These are phyloP conservation scores for Termitomyces sp. DNA, from an alignment of 768 basidiomycete species.

Conservation along the genomic window DNA sequence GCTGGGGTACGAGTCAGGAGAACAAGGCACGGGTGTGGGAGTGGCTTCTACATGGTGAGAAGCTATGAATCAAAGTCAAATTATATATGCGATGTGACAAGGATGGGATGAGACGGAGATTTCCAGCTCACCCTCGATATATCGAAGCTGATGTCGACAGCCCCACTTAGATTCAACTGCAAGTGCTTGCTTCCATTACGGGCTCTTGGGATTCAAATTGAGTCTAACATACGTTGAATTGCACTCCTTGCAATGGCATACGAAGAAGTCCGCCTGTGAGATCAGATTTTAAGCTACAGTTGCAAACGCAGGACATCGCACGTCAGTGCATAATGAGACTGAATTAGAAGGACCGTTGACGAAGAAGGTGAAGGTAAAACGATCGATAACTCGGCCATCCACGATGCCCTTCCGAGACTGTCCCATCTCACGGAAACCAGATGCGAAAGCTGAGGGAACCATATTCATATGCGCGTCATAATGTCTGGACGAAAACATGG, in stretches of 20 bases:
- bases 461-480: conserved; percentile 18
- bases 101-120: not conserved
- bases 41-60: too few relatives aligned
- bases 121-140: not conserved
- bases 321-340: not conserved
- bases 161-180: too few relatives aligned
- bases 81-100: not conserved
- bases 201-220: not conserved
- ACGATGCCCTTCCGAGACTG: not conserved
- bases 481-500: conserved; percentile 14
- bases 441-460: conserved; percentile 1
- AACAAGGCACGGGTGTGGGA: not conserved
- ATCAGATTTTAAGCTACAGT: not conserved
- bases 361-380: not conserved
- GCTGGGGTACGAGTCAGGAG: not conserved
- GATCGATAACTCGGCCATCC: not conserved
- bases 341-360: not conserved
- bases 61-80: not conserved
- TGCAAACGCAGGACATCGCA: not conserved
- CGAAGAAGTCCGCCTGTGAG: not conserved
- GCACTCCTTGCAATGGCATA: not conserved
- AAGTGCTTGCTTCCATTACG: not conserved
- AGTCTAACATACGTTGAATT: not conserved
- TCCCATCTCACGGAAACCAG: not conserved
- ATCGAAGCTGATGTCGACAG: not conserved